Evolutionary conservation across 345 rosid genomes (phyloP).

Genomic region (Syzygium oleosum): DNA sequence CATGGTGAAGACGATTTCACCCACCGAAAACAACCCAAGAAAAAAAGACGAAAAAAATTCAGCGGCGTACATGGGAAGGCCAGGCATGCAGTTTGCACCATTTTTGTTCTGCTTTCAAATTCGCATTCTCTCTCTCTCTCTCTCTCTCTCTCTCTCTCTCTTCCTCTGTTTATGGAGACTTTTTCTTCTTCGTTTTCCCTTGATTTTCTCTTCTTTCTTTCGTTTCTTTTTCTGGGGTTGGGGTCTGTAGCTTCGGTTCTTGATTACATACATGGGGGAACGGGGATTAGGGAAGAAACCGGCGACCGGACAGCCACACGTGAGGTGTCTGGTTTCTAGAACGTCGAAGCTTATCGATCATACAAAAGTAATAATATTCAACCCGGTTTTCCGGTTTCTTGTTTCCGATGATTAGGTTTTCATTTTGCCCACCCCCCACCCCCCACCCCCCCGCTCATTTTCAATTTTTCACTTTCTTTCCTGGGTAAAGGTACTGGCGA

Average conservation of each 20-base stretch:
- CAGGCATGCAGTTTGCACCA: slow-evolving; percentile 27
- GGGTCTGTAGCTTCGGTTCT: neutral
- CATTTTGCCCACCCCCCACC: too few species aligned
- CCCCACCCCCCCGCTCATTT: neutral
- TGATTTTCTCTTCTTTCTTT: neutral
- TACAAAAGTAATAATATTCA: neutral
- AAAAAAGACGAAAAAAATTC: neutral
- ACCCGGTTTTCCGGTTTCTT: neutral
- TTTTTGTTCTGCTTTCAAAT: neutral
- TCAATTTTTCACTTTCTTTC: neutral
- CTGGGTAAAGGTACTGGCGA: neutral
- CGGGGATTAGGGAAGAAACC: neutral
- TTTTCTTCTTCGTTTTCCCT: neutral
- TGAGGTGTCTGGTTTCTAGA: neutral
- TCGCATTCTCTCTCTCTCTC: neutral
- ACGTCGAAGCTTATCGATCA: neutral
- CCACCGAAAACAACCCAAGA: neutral
- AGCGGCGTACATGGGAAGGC: slow-evolving; percentile 62
- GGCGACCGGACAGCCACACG: neutral
- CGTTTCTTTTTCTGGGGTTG: neutral
- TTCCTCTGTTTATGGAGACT: neutral
- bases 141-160: neutral
- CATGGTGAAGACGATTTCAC: slow-evolving; percentile 6
- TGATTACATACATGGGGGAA: neutral
- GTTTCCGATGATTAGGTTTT: neutral